Evolutionary conservation across 768 basidiomycete species (phyloP).

Genomic region (Tricholoma matsutake): DNA sequence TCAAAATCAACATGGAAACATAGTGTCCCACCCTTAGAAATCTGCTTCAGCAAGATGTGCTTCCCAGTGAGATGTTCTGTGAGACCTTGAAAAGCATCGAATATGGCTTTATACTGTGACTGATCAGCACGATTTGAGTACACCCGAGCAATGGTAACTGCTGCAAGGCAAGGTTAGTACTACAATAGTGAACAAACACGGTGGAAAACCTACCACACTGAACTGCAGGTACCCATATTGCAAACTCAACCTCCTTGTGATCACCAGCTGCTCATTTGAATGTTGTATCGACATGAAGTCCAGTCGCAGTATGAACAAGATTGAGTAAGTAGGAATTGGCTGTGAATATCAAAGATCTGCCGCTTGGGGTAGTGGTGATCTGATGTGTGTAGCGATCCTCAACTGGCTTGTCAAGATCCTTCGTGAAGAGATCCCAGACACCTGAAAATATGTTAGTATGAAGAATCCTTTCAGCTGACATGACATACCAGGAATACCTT

Average conservation of each 20-base stretch:
- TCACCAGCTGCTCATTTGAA: constrained; percentile 10
- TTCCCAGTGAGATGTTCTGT: constrained; percentile 10
- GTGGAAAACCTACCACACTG: constrained; percentile 10
- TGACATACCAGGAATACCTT: background rate
- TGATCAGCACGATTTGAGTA: constrained; percentile 15
- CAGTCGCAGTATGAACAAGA: constrained; percentile 12
- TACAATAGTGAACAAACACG: background rate
- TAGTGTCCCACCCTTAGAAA: background rate
- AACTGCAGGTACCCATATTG: constrained; percentile 10
- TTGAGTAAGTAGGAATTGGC: constrained; percentile 4
- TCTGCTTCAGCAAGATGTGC: constrained; percentile 8
- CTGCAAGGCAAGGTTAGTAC: constrained; percentile 5
- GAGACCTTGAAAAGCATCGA: constrained; percentile 17
- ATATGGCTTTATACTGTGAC: constrained; percentile 13
- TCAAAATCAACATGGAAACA: too few species aligned
- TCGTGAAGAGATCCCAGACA: constrained; percentile 6
- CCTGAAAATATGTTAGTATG: constrained; percentile 4
- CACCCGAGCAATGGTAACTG: constrained; percentile 12
- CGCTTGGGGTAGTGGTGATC: background rate
- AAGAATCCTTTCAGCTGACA: background rate
- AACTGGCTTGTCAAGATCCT: constrained; percentile 29
- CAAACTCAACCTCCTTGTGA: constrained; percentile 20
- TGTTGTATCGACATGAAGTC: constrained; percentile 14
- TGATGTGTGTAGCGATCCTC: constrained; percentile 18
- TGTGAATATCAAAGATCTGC: constrained; percentile 22